These are phyloP conservation scores for Escallonia rubra DNA, from an alignment of 129 eudicot genomes.

Conservation along the genomic window DNA sequence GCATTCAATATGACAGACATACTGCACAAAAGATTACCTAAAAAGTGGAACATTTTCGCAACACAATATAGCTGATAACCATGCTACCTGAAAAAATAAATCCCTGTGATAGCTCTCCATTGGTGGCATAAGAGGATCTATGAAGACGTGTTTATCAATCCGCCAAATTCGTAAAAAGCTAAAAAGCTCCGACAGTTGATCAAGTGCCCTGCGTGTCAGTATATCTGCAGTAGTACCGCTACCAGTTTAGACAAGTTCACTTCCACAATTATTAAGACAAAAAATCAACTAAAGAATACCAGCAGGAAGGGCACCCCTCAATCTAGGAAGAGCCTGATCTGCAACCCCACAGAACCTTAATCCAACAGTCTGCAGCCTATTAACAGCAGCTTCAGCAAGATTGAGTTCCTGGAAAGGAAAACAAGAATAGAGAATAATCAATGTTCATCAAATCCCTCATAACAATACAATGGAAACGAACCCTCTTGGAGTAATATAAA, in stretches of 20 bases:
- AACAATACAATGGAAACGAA: too few species aligned
- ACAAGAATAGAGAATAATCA: not conserved
- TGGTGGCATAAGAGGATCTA: slow-evolving; percentile 96
- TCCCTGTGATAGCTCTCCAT: slow-evolving; percentile 81
- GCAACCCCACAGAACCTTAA: slow-evolving; percentile 86
- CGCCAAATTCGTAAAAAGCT: slow-evolving; percentile 80
- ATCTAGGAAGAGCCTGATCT: slow-evolving; percentile 83
- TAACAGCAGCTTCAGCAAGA: slow-evolving; percentile 70
- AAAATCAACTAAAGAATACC: slow-evolving; percentile 40
- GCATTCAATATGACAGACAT: too few species aligned
- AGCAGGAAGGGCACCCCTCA: slow-evolving; percentile 92
- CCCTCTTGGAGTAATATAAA: too few species aligned
- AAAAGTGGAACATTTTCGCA: not conserved
- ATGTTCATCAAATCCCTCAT: not conserved
- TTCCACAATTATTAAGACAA: not conserved
- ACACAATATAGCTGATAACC: not conserved
- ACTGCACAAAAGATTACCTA: too few species aligned
- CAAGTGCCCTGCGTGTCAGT: slow-evolving; percentile 79
- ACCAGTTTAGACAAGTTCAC: slow-evolving; percentile 5
- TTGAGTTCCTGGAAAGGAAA: slow-evolving; percentile 67
- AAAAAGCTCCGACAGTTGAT: slow-evolving; percentile 74
- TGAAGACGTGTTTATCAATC: slow-evolving; percentile 50
- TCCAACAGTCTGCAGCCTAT: slow-evolving; percentile 86
- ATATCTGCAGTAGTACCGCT: slow-evolving; percentile 46
- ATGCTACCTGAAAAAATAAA: slow-evolving; percentile 82